Evolutionary conservation across 257 asterid genomes (phyloP).

Genomic region (Linderniella brevidens): DNA sequence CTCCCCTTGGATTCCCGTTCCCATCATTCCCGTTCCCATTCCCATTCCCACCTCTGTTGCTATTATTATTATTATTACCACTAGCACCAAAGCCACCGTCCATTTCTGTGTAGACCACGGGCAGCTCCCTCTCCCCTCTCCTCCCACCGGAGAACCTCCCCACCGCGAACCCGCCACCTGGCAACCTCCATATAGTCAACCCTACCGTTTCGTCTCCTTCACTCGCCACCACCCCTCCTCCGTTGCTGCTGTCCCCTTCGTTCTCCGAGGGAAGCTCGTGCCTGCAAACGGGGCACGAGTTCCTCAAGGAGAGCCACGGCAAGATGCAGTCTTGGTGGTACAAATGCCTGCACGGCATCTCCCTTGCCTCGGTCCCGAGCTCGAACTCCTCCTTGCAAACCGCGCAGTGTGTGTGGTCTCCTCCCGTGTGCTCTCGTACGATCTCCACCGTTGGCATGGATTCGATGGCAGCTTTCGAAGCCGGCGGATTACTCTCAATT

Average conservation of each 20-base stretch:
- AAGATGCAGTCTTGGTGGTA: slow-evolving; percentile 72
- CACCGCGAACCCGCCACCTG: slow-evolving; percentile 88
- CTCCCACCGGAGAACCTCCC: slow-evolving; percentile 76
- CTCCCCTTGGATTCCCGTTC: slow-evolving; percentile 56
- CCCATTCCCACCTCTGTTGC: no score
- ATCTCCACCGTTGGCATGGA: slow-evolving; percentile 52
- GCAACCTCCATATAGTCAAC: slow-evolving; percentile 74
- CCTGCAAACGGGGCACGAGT: slow-evolving; percentile 78
- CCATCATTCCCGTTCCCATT: no score
- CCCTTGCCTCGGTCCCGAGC: slow-evolving; percentile 48
- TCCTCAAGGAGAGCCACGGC: slow-evolving; percentile 58
- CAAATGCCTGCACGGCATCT: slow-evolving; percentile 80
- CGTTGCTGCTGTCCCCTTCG: no score
- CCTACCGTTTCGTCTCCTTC: slow-evolving; percentile 58
- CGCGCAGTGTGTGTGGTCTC: slow-evolving; percentile 49
- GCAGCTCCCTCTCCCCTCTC: slow-evolving; percentile 74
- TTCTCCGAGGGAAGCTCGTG: slow-evolving; percentile 46
- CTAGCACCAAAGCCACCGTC: slow-evolving; percentile 56
- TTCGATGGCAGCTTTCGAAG: slow-evolving; percentile 65
- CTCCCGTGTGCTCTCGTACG: slow-evolving; percentile 19
- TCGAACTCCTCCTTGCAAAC: slow-evolving; percentile 79
- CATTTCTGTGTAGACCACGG: slow-evolving; percentile 86
- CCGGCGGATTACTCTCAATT: slow-evolving; percentile 49
- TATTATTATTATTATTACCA: no score
- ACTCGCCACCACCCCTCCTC: slow-evolving; percentile 10